phyloP scores from a whole-genome alignment of 2,329 filamentous ascomycete species.

The Trichoderma sp. region DNA sequence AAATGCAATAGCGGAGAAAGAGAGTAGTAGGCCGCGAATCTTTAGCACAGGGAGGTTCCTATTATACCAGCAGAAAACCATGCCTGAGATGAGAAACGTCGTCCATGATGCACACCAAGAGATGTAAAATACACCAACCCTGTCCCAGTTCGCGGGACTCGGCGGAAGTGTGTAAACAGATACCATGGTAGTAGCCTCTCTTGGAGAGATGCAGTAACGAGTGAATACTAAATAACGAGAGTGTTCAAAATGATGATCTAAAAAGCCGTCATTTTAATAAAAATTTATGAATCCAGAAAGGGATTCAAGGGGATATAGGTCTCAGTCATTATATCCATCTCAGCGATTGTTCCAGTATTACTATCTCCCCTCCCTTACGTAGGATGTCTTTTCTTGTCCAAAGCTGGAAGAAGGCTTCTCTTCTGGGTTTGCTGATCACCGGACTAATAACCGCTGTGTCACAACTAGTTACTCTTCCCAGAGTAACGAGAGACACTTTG shows the following conservation, averaged over 20 bases:
- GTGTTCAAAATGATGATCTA: background rate
- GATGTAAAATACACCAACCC: slow-evolving; percentile 32
- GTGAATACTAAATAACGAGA: background rate
- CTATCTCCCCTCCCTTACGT: background rate
- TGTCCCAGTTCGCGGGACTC: slow-evolving; percentile 29
- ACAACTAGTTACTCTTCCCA: background rate
- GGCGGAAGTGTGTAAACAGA: slow-evolving; percentile 34
- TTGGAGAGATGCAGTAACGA: background rate
- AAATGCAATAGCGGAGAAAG: slow-evolving; percentile 37
- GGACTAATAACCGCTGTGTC: slow-evolving; percentile 8
- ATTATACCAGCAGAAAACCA: slow-evolving; percentile 36
- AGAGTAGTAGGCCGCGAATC: slow-evolving; percentile 38
- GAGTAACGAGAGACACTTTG: background rate
- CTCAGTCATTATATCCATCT: background rate
- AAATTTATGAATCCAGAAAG: background rate
- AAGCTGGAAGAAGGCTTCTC: background rate
- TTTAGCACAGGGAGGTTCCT: slow-evolving; percentile 38
- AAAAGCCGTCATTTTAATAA: background rate
- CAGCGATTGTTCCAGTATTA: background rate
- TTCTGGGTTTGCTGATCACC: background rate
- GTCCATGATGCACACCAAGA: slow-evolving; percentile 31
- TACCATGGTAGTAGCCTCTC: slow-evolving; percentile 17
- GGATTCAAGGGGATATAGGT: background rate
- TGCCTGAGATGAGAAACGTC: slow-evolving; percentile 33
- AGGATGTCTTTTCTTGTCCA: background rate